These are phyloP conservation scores for Pseudocercospora ulei DNA, from an alignment of 2,329 filamentous ascomycete genomes.

Conservation along the genomic window DNA sequence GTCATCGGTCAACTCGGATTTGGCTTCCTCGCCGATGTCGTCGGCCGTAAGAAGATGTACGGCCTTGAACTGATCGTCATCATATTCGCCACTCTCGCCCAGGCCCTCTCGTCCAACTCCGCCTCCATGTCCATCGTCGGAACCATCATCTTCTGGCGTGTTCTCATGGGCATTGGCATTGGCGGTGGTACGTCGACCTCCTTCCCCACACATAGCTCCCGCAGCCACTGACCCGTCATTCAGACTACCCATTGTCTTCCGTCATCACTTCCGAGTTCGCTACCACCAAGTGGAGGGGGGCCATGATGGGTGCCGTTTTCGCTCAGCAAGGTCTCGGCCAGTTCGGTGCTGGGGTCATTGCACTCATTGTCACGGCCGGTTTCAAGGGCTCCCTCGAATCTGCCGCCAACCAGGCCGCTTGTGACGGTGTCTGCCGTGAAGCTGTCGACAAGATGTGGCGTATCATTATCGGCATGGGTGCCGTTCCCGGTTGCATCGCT, in stretches of 20 bases:
- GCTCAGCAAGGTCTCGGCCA: slow-evolving; percentile 82
- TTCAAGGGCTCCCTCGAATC: slow-evolving; percentile 34
- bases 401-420: slow-evolving; percentile 44
- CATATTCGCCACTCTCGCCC: slow-evolving; percentile 66
- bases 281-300: slow-evolving; percentile 73
- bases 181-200: slow-evolving; percentile 46
- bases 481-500: slow-evolving; percentile 67
- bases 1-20: slow-evolving; percentile 75
- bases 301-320: slow-evolving; percentile 80
- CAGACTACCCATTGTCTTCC: slow-evolving; percentile 68
- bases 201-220: neutral
- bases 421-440: slow-evolving; percentile 53
- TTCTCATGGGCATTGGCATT: slow-evolving; percentile 69
- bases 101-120: slow-evolving; percentile 56
- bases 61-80: slow-evolving; percentile 71
- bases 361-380: slow-evolving; percentile 51
- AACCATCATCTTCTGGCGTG: slow-evolving; percentile 69
- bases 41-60: slow-evolving; percentile 77
- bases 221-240: neutral
- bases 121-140: slow-evolving; percentile 53
- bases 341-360: slow-evolving; percentile 63
- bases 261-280: slow-evolving; percentile 84
- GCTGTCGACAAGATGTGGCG: slow-evolving; percentile 87
- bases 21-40: slow-evolving; percentile 64
- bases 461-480: slow-evolving; percentile 68